Percentiles rank a stretch among this genome's conserved stretches.
Evolutionary conservation across 441 rosid species (phyloP).

Genomic region (Populus hybrid): DNA sequence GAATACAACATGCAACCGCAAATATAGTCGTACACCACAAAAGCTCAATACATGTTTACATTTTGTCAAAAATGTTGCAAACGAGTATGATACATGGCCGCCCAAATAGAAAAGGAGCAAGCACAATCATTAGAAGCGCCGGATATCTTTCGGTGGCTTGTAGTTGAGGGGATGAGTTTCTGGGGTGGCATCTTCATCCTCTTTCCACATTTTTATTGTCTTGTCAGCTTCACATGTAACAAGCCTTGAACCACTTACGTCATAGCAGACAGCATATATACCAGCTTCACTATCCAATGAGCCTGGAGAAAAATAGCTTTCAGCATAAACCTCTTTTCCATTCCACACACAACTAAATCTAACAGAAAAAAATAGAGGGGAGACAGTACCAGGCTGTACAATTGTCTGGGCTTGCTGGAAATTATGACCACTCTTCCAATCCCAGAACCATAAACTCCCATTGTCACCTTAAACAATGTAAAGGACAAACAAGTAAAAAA

Average conservation of each 20-base stretch:
- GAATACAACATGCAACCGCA: neutral
- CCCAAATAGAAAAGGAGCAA: neutral
- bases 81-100: slow-evolving; percentile 5
- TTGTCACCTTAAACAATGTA: slow-evolving; percentile 66
- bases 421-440: slow-evolving; percentile 97
- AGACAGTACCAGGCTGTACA: slow-evolving; percentile 80
- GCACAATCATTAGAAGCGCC: slow-evolving; percentile 56
- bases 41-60: too few species aligned
- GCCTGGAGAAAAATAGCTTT: slow-evolving; percentile 41
- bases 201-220: slow-evolving; percentile 98
- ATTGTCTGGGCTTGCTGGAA: slow-evolving; percentile 95
- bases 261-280: slow-evolving; percentile 78
- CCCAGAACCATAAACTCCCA: slow-evolving; percentile 99
- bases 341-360: neutral
- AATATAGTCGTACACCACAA: too few species aligned
- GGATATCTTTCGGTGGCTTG: slow-evolving; percentile 94
- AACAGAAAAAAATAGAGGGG: neutral
- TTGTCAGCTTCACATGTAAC: slow-evolving; percentile 89
- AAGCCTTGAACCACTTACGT: slow-evolving; percentile 79
- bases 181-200: slow-evolving; percentile 87
- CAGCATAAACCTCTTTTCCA: neutral
- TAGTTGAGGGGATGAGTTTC: slow-evolving; percentile 91
- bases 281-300: slow-evolving; percentile 99
- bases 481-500: neutral
- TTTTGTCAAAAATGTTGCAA: neutral